Conservation (phyloP, 2,329 filamentous ascomycete genomes). For the Fusarium sp. region DNA sequence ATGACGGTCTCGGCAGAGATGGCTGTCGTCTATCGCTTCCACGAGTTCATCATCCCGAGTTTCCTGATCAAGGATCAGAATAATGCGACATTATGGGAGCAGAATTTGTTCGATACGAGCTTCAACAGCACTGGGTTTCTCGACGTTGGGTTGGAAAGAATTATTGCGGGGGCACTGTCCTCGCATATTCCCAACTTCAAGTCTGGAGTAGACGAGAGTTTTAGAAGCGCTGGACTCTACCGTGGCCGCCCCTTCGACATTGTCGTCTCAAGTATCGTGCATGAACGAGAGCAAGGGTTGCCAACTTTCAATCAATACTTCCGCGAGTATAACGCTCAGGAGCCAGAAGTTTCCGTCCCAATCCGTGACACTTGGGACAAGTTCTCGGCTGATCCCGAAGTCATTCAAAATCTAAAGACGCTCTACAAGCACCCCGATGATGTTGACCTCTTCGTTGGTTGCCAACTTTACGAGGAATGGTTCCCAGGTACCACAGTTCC, state of each 20-base stretch:
- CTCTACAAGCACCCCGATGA: background rate
- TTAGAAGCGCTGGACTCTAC: background rate
- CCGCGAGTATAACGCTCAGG: background rate
- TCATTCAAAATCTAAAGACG: too few species aligned
- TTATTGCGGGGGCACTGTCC: background rate
- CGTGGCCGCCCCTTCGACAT: background rate
- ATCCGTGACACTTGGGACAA: background rate
- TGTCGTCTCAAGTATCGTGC: background rate
- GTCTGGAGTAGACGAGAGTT: background rate
- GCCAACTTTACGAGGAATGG: background rate
- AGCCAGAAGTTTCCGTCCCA: fast-evolving
- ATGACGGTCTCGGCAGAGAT: background rate
- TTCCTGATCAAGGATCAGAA: background rate
- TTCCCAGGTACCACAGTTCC: background rate
- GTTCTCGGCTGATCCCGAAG: background rate
- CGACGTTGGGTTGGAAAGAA: fast-evolving
- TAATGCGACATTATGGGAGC: background rate
- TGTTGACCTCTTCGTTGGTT: background rate
- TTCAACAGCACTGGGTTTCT: background rate
- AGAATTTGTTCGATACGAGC: background rate
- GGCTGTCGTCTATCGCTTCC: background rate
- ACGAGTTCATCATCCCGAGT: background rate
- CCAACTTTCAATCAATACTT: background rate
- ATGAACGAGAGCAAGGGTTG: background rate
- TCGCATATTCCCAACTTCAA: background rate